Evolutionary conservation across 228 moss, liverwort and hornwort genomes (phyloP).

Genomic region (Sphagnum fallax): DNA sequence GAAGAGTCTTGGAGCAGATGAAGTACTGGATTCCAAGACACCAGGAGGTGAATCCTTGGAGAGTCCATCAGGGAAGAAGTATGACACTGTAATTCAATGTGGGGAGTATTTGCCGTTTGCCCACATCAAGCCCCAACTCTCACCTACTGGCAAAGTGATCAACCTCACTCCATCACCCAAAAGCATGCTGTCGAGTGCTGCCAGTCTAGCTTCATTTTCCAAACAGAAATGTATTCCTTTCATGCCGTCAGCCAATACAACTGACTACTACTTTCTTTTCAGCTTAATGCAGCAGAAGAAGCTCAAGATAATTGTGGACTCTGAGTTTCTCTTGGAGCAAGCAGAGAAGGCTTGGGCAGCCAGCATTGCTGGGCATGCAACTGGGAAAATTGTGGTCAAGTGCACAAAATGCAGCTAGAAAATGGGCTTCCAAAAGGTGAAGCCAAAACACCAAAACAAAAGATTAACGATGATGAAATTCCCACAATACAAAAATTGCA

Average conservation of each 20-base stretch:
- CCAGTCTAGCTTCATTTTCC: conserved; percentile 20
- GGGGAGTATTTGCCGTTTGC: conserved; percentile 14
- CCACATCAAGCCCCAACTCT: conserved; percentile 21
- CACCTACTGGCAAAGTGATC: conserved; percentile 26
- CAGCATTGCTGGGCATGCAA: conserved; percentile 41
- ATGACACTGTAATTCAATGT: conserved; percentile 34
- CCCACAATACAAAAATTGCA: too few species aligned
- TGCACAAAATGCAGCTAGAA: conserved; percentile 2
- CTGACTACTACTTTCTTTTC: conserved; percentile 28
- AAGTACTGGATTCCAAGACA: conserved; percentile 15
- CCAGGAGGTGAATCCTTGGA: background rate
- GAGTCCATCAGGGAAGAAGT: conserved; percentile 15
- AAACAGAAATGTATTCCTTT: conserved; percentile 33
- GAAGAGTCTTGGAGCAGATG: conserved; percentile 27
- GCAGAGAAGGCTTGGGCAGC: conserved; percentile 19
- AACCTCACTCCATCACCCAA: conserved; percentile 28
- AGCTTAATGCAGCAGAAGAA: conserved; percentile 25
- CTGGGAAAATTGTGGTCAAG: conserved; percentile 34
- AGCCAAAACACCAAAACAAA: background rate
- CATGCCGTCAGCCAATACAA: conserved; percentile 17
- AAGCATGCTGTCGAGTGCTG: conserved; percentile 14
- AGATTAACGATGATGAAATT: too few species aligned
- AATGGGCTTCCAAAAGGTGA: background rate
- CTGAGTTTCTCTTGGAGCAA: conserved; percentile 14
- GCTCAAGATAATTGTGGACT: conserved; percentile 31